Conservation (phyloP, 352 stramenopile species). For the Thraustochytrium striatum region DNA sequence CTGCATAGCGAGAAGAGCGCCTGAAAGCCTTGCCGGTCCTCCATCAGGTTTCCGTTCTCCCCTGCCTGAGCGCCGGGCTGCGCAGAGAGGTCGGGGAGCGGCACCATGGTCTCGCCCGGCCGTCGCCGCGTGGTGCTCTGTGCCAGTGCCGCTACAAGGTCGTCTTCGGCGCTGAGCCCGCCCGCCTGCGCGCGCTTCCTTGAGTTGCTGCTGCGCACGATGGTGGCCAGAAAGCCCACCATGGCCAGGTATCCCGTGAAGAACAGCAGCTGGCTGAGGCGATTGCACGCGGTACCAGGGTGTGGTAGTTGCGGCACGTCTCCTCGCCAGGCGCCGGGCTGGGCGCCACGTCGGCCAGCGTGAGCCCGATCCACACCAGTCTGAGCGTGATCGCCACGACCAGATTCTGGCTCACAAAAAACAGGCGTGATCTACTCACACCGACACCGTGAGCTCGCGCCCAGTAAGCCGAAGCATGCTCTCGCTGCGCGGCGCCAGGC, state of each 20-base stretch:
- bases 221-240: constrained; percentile 18
- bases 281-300: constrained; percentile 12
- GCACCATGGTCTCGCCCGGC: constrained; percentile 21
- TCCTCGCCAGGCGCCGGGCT: neutral
- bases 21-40: constrained; percentile 29
- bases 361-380: constrained; percentile 8
- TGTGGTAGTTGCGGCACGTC: constrained; percentile 24
- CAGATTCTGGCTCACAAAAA: constrained; percentile 36
- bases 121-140: constrained; percentile 21
- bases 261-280: constrained; percentile 18
- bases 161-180: constrained; percentile 9
- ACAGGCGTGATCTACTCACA: constrained; percentile 12
- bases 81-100: constrained; percentile 5
- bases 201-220: neutral
- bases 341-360: neutral
- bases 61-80: neutral
- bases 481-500: neutral
- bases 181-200: neutral
- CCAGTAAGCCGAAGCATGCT: neutral
- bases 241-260: constrained; percentile 30
- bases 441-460: constrained; percentile 10
- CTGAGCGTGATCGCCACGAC: constrained; percentile 4
- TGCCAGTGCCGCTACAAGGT: constrained; percentile 8
- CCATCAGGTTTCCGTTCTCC: no score
- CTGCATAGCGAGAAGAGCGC: constrained; percentile 16